Evolutionary conservation across 164 flowering plant species (phyloP).

Genomic region (Nelumbo lutea): DNA sequence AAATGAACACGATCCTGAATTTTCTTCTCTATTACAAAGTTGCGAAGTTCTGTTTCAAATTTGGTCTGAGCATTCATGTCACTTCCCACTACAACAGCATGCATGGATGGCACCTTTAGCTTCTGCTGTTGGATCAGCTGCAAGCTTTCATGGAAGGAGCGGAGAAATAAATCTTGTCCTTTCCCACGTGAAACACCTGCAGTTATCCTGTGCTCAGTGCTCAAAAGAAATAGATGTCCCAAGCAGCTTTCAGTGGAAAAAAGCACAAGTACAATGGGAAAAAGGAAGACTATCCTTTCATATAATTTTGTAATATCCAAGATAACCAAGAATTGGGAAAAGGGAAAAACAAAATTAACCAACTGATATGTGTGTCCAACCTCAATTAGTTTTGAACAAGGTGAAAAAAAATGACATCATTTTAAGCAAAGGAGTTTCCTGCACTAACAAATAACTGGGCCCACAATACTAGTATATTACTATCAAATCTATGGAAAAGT

Average conservation of each 20-base stretch:
- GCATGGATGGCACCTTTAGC: constrained; percentile 69
- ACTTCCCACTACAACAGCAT: constrained; percentile 92
- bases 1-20: constrained; percentile 79
- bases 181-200: constrained; percentile 99
- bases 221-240: neutral
- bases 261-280: neutral
- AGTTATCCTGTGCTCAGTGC: constrained; percentile 5
- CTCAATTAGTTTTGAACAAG: neutral
- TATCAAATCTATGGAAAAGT: neutral
- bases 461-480: neutral
- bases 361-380: neutral
- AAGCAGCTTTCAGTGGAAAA: neutral
- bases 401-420: neutral
- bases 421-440: neutral
- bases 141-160: constrained; percentile 69
- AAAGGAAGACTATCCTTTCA: too few relatives aligned
- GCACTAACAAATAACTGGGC: neutral
- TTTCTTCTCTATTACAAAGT: constrained; percentile 59
- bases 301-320: too few relatives aligned
- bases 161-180: constrained; percentile 92
- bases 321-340: neutral
- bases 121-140: constrained; percentile 63
- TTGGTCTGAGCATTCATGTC: constrained; percentile 83
- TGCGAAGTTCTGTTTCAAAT: constrained; percentile 76
- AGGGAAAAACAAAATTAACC: neutral